Base-by-base conservation (phyloP, 495 filamentous ascomycete species). In the Annulohypoxylon bovei region DNA sequence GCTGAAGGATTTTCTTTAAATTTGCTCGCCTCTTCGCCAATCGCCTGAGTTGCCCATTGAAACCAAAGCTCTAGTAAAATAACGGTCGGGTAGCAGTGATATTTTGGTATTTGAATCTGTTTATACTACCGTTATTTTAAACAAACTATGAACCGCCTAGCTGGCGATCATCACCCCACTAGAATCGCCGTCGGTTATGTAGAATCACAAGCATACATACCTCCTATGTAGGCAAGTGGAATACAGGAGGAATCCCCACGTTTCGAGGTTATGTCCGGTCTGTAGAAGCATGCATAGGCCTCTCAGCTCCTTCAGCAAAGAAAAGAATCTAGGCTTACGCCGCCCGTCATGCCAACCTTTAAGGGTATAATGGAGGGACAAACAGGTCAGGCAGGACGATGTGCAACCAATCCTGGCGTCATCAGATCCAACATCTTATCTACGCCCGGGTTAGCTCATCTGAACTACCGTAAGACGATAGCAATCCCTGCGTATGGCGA, bases 381-480 rank as follows among this genome's bases (percentile, higher is more conserved):
- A 33, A 30, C 39, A 56, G 37, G 56, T 55, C 30, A 56, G 49
- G 49, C 49, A 68, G 65, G 65, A 62, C 57, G 49, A 62, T 23
- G 50, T 62, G 40, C 40, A 56, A 68, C 65, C 55, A 53, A 53
- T 63, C 55, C 66, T 32, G 44, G 52, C 32, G 59, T 69, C 66
- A 69, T 69, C 58, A 63, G 66, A 63, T 59, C 40, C 50, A 58
- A 69, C 42, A 50, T 44, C 66, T 69, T 69, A 69, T 69, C 66
- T 69, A n/a, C 46, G 23, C 39, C 16, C 56, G 47, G 55, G 47
- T 56, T 35, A 60, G 55, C 65, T 44, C 37, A 27, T 47, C 8
- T 49, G 54, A 68, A 68, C 57, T 69, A 57, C 66, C 66, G 66
- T 69, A 46, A 64, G 52, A 63, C 33, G 25, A 42, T 22, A 44